Base-by-base conservation (phyloP, 1,139 yeast genomes). In the Taphrina betulina region DNA sequence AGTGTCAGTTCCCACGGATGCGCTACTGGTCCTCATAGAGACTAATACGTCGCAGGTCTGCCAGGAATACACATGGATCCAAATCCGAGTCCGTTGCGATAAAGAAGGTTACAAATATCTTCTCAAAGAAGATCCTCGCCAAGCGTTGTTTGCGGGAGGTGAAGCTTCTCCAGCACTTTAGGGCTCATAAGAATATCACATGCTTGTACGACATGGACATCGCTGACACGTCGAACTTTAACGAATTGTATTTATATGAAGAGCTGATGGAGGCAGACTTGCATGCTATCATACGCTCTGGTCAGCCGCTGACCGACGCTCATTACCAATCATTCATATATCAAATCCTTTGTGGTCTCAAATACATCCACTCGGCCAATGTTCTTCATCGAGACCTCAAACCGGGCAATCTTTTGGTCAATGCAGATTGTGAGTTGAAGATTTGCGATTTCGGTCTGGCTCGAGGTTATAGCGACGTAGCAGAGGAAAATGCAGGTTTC, bases 401-500 rank as follows among this genome's bases (percentile, higher is more conserved):
- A 68, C 98, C 98, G 0, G 95, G 96, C 0, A 92, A 92, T 66
- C 70, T 92, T 57, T 75, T 92, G 61, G 96, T 92, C 54, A 90
- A 90, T 67, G 96, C 96, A 5, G 96, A 92, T 68, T 92, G 98
- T 70, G 96, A 88, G 70, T 77, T 92, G 66, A 92, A 92, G 69
- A 90, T 92, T 58, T 90, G 97, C 73, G 98, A 92, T 71, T 92
- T 92, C 69, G 97, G 98, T 5, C 78, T 92, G 57, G 96, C 98
- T 1, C 79, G 98, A 67, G 97, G 97, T n/a, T 90, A 84, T 68
- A 81, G 89, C 24, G 82, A 80, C 60, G 85, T 85, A 63, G 86
- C 90, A 0, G 94, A 83, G 61, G 85, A 83, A 63, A 90, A 92
- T 65, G 87, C 89, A 31, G 96, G 95, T 14, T 89, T 85, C 65